These are phyloP conservation scores for Mycena rebaudengoi DNA, from an alignment of 768 basidiomycete species.

Conservation along the genomic window DNA sequence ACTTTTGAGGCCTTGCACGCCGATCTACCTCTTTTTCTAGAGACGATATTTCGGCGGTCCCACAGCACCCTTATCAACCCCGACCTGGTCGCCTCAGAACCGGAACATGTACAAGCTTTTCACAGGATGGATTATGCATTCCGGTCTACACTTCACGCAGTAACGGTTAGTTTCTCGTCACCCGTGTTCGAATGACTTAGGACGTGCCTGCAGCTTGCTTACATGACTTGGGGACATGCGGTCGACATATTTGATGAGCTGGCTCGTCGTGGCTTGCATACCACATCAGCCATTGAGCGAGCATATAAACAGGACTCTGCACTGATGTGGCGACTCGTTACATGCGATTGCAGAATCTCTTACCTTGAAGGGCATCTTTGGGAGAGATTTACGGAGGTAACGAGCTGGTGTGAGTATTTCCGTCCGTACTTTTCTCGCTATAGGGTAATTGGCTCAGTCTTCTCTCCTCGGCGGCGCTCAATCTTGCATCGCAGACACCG, in stretches of 20 bases:
- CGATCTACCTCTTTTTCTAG: background rate
- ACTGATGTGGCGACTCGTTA: conserved; percentile 24
- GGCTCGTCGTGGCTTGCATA: conserved; percentile 3
- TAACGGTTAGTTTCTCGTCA: background rate
- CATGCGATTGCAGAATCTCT: background rate
- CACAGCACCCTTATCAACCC: conserved; percentile 10
- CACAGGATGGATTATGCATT: conserved; percentile 13
- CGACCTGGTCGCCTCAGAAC: background rate
- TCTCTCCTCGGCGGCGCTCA: too few relatives aligned
- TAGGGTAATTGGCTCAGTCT: conserved; percentile 8
- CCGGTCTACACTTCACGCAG: background rate
- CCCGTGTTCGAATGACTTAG: background rate
- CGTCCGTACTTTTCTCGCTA: conserved; percentile 24
- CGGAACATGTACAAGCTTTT: background rate
- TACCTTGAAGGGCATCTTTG: conserved; percentile 13
- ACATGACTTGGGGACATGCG: conserved; percentile 19
- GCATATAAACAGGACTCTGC: conserved; percentile 18
- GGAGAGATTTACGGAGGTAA: conserved; percentile 5
- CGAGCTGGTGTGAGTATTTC: conserved; percentile 21
- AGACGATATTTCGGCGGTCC: background rate
- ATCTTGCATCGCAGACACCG: background rate
- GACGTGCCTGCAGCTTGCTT: conserved; percentile 1
- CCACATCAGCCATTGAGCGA: conserved; percentile 20
- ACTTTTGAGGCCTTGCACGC: conserved; percentile 10
- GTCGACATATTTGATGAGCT: conserved; percentile 15